Evolutionary conservation across 2,329 filamentous ascomycete species (phyloP), one percentile per base, ranked within the genome.

Genomic region (Microsporum canis): DNA sequence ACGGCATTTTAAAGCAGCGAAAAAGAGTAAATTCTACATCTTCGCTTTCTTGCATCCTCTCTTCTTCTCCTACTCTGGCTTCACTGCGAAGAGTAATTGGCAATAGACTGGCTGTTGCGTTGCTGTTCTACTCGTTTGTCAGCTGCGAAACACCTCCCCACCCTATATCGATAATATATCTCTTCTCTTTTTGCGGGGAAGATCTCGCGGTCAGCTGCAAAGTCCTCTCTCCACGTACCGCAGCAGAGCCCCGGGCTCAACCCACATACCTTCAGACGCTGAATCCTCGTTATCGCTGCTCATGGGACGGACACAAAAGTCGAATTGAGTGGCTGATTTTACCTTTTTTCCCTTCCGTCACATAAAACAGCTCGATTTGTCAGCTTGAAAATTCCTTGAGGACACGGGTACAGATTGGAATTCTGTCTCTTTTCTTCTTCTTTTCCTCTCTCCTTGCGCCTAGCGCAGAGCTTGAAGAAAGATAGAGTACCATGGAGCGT

Each of bases 401-500:
- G 49, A n/a, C 49, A 55, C 49, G 49, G 43, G 31, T 36, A 34
- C 31, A 55, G 5, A 34, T 55, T 36, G 49, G 33, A n/a, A 31
- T 5, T 55, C 12, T 3, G 12, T 36, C 3, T 10, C 12, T 36
- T 8, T 23, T 5, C n/a, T n/a, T 17, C 31, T 31, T 17, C 45
- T 7, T 8, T 51, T 23, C 31, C 10, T 17, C 31, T 34, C 49
- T 36, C n/a, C 49, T 55, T 12, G 33, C 49, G 29, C 55, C 34
- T 57, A 10, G 55, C 55, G 55, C 55, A 57, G 55, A 43, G 55
- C 55, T 57, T 43, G 55, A 41, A 57, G 34, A 31, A 39, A 57
- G 39, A 10, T 43, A 41, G 33, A 51, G 27, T 23, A 55, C 38
- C 61, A 83, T 83, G 81, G 80, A 83, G 67, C 77, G 79, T 69